These are phyloP conservation scores for Coemansia sp. DNA, from an alignment of 192 early-diverging fungal species.

Conservation along the genomic window DNA sequence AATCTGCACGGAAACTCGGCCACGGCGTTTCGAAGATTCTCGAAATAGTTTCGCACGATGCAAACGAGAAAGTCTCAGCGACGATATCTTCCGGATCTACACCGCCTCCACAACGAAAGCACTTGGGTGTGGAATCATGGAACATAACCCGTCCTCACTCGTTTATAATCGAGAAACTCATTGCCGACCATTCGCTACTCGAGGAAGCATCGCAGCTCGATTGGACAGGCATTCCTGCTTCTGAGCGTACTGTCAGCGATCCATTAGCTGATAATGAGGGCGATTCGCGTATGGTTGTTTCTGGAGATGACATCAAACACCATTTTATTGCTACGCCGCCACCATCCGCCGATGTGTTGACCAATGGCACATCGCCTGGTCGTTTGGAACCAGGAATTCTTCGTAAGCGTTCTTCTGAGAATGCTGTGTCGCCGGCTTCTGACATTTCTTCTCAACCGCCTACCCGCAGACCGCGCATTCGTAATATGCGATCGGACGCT, in stretches of 20 bases:
- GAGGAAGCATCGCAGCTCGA: conserved; percentile 3
- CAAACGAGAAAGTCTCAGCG: not conserved
- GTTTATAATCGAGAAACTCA: conserved; percentile 19
- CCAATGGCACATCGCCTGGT: too few species aligned
- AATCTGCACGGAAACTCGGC: not conserved
- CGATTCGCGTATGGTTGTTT: not conserved
- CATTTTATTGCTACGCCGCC: too few species aligned
- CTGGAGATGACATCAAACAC: not conserved
- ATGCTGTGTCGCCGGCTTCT: conserved; percentile 4
- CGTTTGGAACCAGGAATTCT: not conserved
- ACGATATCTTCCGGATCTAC: conserved; percentile 4
- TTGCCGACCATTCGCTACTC: not conserved
- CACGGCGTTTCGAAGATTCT: conserved; percentile 12
- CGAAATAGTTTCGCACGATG: conserved; percentile 3
- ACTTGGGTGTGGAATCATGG: conserved; percentile 14
- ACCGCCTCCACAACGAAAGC: conserved; percentile 8
- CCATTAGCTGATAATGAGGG: not conserved
- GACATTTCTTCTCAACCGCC: conserved; percentile 13
- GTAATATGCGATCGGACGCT: not conserved
- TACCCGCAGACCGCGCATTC: conserved; percentile 14
- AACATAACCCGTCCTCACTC: conserved; percentile 23
- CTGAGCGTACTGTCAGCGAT: not conserved
- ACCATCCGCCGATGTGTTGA: too few species aligned
- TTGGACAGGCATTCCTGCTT: conserved; percentile 5
- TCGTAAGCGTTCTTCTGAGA: conserved; percentile 38